Evolutionary conservation across 2,329 filamentous ascomycete genomes (phyloP).

Genomic region (Pestalotiopsis sp.): DNA sequence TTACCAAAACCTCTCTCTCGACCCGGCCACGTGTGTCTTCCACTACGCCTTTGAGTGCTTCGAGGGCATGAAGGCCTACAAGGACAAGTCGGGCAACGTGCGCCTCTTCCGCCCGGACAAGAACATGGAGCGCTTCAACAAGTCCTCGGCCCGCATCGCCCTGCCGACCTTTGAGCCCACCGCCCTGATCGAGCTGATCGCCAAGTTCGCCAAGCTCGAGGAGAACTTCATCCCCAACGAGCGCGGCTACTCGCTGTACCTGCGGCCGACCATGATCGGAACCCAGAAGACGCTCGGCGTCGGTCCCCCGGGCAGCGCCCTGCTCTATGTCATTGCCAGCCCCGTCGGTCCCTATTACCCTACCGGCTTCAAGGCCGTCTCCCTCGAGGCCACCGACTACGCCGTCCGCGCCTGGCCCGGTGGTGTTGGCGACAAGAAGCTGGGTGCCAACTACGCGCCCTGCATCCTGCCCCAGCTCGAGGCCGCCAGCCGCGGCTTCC

Average conservation of each 20-base stretch:
- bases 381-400: conserved; percentile 93
- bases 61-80: conserved; percentile 99
- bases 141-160: conserved; percentile 87
- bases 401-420: conserved; percentile 97
- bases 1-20: conserved; percentile 96
- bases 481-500: conserved; percentile 88
- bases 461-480: conserved; percentile 96
- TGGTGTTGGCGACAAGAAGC: conserved; percentile 96
- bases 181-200: conserved; percentile 79
- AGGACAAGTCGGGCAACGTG: conserved; percentile 76
- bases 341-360: conserved; percentile 98
- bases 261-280: conserved; percentile 95
- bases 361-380: conserved; percentile 96
- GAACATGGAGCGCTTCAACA: conserved; percentile 96
- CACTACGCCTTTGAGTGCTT: conserved; percentile 99
- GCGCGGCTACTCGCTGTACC: conserved; percentile 91
- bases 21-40: conserved; percentile 95
- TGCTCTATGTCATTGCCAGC: conserved; percentile 93
- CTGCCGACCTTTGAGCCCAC: conserved; percentile 81
- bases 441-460: conserved; percentile 98
- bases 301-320: conserved; percentile 84
- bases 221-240: conserved; percentile 85
- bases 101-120: conserved; percentile 91
- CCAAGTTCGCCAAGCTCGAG: conserved; percentile 78
- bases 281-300: conserved; percentile 95